Evolutionary conservation across 108 stramenopile species (phyloP), one percentile per base, ranked within the genome.

Genomic region (Cylindrotheca fusiformis): DNA sequence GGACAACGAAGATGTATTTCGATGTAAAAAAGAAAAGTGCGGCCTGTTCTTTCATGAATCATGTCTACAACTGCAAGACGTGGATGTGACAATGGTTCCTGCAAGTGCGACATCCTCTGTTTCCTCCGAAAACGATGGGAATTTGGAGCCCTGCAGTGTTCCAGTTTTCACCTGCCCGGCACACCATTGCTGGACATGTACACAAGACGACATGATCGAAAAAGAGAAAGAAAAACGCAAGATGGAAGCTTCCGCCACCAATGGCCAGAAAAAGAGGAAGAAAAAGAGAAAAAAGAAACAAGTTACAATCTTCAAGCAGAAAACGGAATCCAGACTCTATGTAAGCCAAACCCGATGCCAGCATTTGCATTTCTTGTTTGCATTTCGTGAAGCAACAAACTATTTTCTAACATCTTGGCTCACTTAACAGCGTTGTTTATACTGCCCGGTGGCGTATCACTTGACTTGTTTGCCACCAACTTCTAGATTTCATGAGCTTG

Each of bases 181-280:
- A 45, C 96, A 97, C 64, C n/a, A 49, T 5, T 97, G 96, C 71
- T 94, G 94, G 92, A 91, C 91, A 12, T 97, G 96, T 58, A 65
- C 71, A 14, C 85, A 80, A 57, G 72, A 62, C 30, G 68, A 73
- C 25, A 62, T 62, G 54, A 51, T 55, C 14, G 36, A 65, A 29
- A 31, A 69, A 33, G 80, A 73, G 31, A 69, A 66, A 60, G 46
- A 30, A 6, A 47, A 46, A 12, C 33, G 19, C 3, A 12, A 30
- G 28, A 12, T 46, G 52, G 45, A 44, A 22, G 27, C 4, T 48
- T 48, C 10, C 60, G 52, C 41, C 21, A n/a, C n/a, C n/a, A 12
- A 26, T 3, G 47, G 10, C 25, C 53, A 62, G 68, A 69, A 51
- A 55, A 24, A 31, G 22, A 28, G 1, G 50, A 58, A 67, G 12